phyloP scores from a whole-genome alignment of 441 rosid species.

The Populus trichocarpa region DNA sequence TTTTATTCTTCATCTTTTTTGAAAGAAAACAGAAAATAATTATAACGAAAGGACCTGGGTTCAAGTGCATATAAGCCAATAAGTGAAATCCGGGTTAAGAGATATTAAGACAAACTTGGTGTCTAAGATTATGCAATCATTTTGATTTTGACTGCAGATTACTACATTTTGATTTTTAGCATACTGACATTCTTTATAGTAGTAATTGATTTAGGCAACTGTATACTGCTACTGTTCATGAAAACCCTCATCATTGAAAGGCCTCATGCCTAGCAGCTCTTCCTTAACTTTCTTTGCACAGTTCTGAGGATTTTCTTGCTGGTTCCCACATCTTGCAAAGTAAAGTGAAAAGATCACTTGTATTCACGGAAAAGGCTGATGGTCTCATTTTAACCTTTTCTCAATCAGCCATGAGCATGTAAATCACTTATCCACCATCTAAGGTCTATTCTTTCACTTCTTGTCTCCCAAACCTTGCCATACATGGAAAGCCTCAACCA shows the following conservation, averaged over 20 bases:
- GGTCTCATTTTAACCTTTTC: background rate
- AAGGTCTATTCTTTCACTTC: background rate
- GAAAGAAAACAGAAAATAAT: background rate
- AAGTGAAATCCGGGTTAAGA: slow-evolving; percentile 19
- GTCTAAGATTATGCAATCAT: slow-evolving; percentile 33
- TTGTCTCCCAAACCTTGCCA: background rate
- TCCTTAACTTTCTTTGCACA: background rate
- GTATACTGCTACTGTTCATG: slow-evolving; percentile 18
- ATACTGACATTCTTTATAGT: slow-evolving; percentile 10
- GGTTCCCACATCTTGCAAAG: slow-evolving; percentile 6
- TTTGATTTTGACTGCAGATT: slow-evolving; percentile 33
- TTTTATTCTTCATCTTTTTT: background rate
- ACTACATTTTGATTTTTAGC: slow-evolving; percentile 16
- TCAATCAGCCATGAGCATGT: background rate
- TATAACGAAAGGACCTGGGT: background rate
- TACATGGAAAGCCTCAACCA: slow-evolving; percentile 5
- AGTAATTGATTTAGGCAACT: slow-evolving; percentile 19
- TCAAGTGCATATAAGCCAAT: slow-evolving; percentile 1
- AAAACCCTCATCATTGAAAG: background rate
- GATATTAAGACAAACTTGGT: slow-evolving; percentile 20
- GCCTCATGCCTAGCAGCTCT: slow-evolving; percentile 4
- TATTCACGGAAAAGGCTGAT: slow-evolving; percentile 9
- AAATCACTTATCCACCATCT: slow-evolving; percentile 14
- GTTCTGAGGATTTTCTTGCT: slow-evolving; percentile 12
- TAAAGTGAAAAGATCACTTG: slow-evolving; percentile 9